Conservation (phyloP, 2,329 filamentous ascomycete species). For the Cladosporium sp. region DNA sequence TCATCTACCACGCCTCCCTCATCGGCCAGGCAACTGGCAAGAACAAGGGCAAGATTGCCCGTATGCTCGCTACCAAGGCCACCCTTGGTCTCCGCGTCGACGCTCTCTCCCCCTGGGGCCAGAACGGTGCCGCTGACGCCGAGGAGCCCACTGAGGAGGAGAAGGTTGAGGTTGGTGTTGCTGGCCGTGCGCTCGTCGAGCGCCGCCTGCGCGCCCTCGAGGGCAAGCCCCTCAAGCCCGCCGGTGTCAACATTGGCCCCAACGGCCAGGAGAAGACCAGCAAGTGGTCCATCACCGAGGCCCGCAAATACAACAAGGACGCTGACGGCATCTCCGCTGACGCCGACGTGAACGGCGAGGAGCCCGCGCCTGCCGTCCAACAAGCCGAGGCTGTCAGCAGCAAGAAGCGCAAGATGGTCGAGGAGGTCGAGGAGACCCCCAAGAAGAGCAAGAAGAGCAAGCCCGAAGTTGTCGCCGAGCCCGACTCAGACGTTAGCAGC, state of each 20-base stretch:
- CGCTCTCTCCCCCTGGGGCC: slow-evolving; percentile 73
- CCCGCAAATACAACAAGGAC: slow-evolving; percentile 89
- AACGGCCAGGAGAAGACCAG: slow-evolving; percentile 63
- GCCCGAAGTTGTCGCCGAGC: slow-evolving; percentile 17
- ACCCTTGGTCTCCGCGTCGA: slow-evolving; percentile 91
- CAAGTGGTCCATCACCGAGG: slow-evolving; percentile 90
- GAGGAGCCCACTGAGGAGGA: slow-evolving; percentile 76
- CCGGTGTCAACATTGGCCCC: slow-evolving; percentile 70
- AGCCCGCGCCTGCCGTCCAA: slow-evolving; percentile 44
- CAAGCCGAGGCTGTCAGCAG: slow-evolving; percentile 31
- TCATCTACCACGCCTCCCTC: slow-evolving; percentile 86
- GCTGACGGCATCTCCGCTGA: slow-evolving; percentile 77
- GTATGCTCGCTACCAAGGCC: slow-evolving; percentile 90
- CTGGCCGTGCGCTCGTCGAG: slow-evolving; percentile 69
- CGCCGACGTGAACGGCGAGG: slow-evolving; percentile 50
- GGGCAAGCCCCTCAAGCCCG: slow-evolving; percentile 79
- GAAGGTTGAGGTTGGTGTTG: slow-evolving; percentile 73
- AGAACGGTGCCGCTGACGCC: slow-evolving; percentile 61
- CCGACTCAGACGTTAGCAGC: slow-evolving; percentile 15
- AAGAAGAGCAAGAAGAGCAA: slow-evolving; percentile 16
- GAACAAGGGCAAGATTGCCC: slow-evolving; percentile 99
- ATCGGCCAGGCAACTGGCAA: slow-evolving; percentile 95
- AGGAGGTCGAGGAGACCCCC: slow-evolving; percentile 41
- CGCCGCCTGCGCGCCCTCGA: slow-evolving; percentile 73
- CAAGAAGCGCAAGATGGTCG: slow-evolving; percentile 42